phyloP scores from a whole-genome alignment of 1,284 basidiomycete species.

The Puccinia novopanici region DNA sequence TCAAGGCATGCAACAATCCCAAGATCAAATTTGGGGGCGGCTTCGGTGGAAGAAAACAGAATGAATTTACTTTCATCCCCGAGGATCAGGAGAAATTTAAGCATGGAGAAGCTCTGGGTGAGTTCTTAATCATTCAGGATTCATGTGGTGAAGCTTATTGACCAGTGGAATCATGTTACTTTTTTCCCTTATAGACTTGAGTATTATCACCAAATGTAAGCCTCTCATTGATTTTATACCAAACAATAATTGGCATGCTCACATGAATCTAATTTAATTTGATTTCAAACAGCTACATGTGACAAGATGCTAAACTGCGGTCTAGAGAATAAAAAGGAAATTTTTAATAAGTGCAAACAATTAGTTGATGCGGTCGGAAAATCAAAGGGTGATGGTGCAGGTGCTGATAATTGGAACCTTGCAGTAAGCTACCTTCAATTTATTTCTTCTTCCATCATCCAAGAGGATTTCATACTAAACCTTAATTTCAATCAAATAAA shows the following conservation, averaged over 20 bases:
- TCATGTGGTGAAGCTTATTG: background rate
- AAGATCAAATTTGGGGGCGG: conserved; percentile 19
- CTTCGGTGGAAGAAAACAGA: background rate
- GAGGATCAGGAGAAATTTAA: background rate
- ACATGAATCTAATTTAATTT: no score
- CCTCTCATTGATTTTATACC: background rate
- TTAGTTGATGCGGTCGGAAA: conserved; percentile 4
- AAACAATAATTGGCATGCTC: no score
- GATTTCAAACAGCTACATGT: conserved; percentile 6
- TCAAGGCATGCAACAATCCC: conserved; percentile 17
- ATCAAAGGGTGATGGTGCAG: conserved; percentile 13
- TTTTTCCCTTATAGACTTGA: background rate
- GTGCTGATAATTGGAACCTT: conserved; percentile 43
- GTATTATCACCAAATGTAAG: conserved; percentile 28
- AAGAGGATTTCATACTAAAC: no score
- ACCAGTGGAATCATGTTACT: no score
- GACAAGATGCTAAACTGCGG: conserved; percentile 23
- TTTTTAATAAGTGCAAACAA: background rate
- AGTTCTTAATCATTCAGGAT: background rate
- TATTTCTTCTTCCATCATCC: no score
- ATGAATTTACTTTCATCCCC: conserved; percentile 16
- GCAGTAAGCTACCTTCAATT: conserved; percentile 26
- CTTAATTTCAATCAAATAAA: no score
- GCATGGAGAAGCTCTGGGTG: conserved; percentile 9
- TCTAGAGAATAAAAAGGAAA: background rate